A percentile compares a stretch with the other conserved stretches of the same genome.
phyloP scores from a whole-genome alignment of 192 early-diverging fungal species.

The Diversispora eburnea region DNA sequence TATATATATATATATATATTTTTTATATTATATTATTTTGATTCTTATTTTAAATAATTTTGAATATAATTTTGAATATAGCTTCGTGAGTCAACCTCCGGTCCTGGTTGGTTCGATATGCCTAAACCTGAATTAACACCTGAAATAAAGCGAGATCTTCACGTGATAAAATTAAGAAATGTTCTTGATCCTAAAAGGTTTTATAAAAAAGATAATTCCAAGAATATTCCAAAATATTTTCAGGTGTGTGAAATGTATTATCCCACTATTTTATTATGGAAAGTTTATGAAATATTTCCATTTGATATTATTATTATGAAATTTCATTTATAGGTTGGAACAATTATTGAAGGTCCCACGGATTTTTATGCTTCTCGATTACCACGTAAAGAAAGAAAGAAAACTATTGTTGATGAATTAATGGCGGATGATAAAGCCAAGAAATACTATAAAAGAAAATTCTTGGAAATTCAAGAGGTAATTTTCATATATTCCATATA shows the following conservation, averaged over 20 bases:
- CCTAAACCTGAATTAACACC: slow-evolving; percentile 77
- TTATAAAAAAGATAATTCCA: slow-evolving; percentile 74
- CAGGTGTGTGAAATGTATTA: slow-evolving; percentile 49
- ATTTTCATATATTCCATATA: background rate
- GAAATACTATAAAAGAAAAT: slow-evolving; percentile 86
- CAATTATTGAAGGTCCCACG: slow-evolving; percentile 78
- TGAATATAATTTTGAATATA: background rate
- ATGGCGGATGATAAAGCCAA: slow-evolving; percentile 70
- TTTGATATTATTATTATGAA: background rate
- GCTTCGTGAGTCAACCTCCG: slow-evolving; percentile 12
- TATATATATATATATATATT: background rate
- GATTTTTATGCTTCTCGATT: slow-evolving; percentile 89
- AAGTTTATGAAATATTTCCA: background rate
- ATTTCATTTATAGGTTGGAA: slow-evolving; percentile 50
- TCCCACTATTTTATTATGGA: background rate
- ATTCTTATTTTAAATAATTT: background rate
- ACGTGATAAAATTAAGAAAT: slow-evolving; percentile 78
- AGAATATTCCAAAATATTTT: slow-evolving; percentile 83
- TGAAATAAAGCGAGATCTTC: slow-evolving; percentile 86
- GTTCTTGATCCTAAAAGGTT: slow-evolving; percentile 91
- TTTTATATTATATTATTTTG: background rate
- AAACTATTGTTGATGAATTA: slow-evolving; percentile 85
- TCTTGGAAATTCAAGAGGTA: slow-evolving; percentile 67
- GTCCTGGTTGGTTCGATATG: slow-evolving; percentile 87
- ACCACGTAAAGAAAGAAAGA: slow-evolving; percentile 77